Percentiles rank a stretch among this genome's conserved stretches.
Conservation (phyloP, 495 filamentous ascomycete genomes). For the Aspergillus asperescens region DNA sequence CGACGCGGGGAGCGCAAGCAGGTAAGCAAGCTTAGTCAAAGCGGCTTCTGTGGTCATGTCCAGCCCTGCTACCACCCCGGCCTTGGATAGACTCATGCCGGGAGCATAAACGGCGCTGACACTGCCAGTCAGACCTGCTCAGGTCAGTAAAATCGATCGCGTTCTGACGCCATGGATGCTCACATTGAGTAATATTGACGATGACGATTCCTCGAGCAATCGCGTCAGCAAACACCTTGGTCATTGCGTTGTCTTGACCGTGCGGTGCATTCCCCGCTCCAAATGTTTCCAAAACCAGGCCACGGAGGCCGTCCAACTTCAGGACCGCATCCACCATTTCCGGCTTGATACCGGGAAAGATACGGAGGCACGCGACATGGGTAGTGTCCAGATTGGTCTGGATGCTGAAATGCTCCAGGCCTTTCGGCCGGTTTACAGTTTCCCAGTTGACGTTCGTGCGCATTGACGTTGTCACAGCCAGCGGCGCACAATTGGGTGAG, state of each 20-base stretch:
- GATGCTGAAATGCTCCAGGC: conserved; percentile 68
- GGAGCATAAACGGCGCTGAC: conserved; percentile 90
- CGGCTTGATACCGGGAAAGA: conserved; percentile 93
- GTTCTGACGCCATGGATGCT: conserved; percentile 11
- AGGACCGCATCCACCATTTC: conserved; percentile 92
- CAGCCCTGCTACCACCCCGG: conserved; percentile 86
- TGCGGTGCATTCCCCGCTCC: conserved; percentile 90
- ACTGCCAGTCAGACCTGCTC: conserved; percentile 63
- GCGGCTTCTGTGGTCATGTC: conserved; percentile 94
- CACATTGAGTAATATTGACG: conserved; percentile 92
- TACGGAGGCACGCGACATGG: conserved; percentile 86
- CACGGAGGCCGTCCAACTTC: conserved; percentile 67
- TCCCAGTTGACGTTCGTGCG: conserved; percentile 82
- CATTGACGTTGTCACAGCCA: conserved; percentile 75
- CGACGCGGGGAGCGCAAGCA: conserved; percentile 66
- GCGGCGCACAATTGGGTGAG: conserved; percentile 73
- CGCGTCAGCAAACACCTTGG: conserved; percentile 70
- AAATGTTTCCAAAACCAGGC: conserved; percentile 90
- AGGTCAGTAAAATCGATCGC: neutral
- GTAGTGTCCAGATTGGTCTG: conserved; percentile 75
- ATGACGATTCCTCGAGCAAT: conserved; percentile 79
- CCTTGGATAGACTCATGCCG: conserved; percentile 78
- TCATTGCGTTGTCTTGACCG: conserved; percentile 77
- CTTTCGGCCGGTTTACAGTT: conserved; percentile 67
- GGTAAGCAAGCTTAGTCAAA: conserved; percentile 86